Percentiles rank a stretch among this genome's conserved stretches.
Evolutionary conservation across 2,329 filamentous ascomycete genomes (phyloP).

Genomic region (Westerdykella ornata): DNA sequence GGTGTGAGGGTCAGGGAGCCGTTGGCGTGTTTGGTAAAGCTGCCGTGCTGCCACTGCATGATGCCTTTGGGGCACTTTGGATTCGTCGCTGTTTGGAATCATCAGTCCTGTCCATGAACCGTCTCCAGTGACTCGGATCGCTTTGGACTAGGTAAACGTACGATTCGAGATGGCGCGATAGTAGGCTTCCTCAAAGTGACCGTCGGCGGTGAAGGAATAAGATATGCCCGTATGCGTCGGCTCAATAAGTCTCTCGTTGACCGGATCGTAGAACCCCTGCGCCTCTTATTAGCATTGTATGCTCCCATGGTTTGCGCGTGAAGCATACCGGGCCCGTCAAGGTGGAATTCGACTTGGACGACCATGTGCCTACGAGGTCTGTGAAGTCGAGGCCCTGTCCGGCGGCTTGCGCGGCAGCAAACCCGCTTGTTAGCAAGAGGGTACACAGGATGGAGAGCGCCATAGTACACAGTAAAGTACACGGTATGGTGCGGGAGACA

Average conservation of each 20-base stretch:
- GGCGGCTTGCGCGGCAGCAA: conserved; percentile 32
- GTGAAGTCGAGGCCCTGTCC: conserved; percentile 37
- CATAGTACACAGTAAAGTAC: conserved; percentile 7
- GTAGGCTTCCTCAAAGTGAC: conserved; percentile 62
- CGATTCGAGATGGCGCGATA: conserved; percentile 64
- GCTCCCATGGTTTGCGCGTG: not conserved
- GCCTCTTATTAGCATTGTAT: conserved; percentile 11
- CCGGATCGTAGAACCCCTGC: conserved; percentile 63
- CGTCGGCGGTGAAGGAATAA: conserved; percentile 65
- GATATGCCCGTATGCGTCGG: conserved; percentile 62
- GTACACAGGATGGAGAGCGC: conserved; percentile 15
- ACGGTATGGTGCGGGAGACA: conserved; percentile 3
- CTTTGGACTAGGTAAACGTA: conserved; percentile 37
- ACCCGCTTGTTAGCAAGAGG: conserved; percentile 20
- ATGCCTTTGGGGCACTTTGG: conserved; percentile 58
- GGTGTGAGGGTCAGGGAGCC: conserved; percentile 56
- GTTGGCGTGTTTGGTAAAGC: conserved; percentile 50
- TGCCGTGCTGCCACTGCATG: conserved; percentile 69
- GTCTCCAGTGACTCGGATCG: not conserved
- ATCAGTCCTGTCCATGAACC: conserved; percentile 14
- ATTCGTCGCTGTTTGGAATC: conserved; percentile 43
- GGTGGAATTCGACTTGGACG: conserved; percentile 62
- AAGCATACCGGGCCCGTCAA: conserved; percentile 58
- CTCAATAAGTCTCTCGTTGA: conserved; percentile 59
- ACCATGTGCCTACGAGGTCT: conserved; percentile 63